Evolutionary conservation across 1,284 basidiomycete genomes (phyloP).

Genomic region (Ustilago shanxiensis): DNA sequence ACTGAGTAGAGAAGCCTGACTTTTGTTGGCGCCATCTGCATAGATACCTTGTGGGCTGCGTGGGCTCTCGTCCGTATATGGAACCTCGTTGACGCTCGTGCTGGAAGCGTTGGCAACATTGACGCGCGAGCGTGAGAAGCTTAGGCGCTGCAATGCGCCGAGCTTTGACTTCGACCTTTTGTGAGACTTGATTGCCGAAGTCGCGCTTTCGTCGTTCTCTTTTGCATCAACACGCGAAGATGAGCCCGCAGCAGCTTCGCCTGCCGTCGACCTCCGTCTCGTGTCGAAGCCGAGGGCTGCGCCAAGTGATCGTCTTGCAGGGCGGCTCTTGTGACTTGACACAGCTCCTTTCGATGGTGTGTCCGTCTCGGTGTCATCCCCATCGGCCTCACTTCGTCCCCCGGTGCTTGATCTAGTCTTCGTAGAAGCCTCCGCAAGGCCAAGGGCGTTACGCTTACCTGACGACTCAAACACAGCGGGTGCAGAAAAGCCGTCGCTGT

Average conservation of each 20-base stretch:
- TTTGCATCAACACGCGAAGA: background rate
- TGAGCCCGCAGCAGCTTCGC: background rate
- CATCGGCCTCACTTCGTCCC: slow-evolving; percentile 21
- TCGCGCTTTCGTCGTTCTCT: slow-evolving; percentile 1
- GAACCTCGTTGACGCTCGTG: slow-evolving; percentile 23
- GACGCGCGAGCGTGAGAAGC: slow-evolving; percentile 46
- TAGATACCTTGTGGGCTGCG: slow-evolving; percentile 9
- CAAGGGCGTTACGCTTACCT: slow-evolving; percentile 5
- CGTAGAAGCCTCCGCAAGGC: background rate
- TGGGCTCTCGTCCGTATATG: background rate
- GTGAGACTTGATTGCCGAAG: slow-evolving; percentile 8
- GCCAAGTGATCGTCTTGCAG: slow-evolving; percentile 33
- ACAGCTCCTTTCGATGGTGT: slow-evolving; percentile 7
- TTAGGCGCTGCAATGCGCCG: slow-evolving; percentile 38
- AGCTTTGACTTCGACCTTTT: slow-evolving; percentile 25
- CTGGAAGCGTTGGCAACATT: slow-evolving; percentile 29
- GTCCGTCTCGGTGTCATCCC: slow-evolving; percentile 48
- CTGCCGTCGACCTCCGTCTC: background rate
- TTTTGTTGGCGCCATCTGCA: slow-evolving; percentile 15
- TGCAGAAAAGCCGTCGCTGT: slow-evolving; percentile 8
- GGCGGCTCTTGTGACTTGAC: background rate
- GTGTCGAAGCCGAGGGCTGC: slow-evolving; percentile 37
- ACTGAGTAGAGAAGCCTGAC: slow-evolving; percentile 38
- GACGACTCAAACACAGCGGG: background rate
- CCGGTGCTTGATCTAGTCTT: background rate